Evolutionary conservation across 1,284 basidiomycete genomes (phyloP), one percentile per base, ranked within the genome.

Genomic region (Marasmius tenuissimus): DNA sequence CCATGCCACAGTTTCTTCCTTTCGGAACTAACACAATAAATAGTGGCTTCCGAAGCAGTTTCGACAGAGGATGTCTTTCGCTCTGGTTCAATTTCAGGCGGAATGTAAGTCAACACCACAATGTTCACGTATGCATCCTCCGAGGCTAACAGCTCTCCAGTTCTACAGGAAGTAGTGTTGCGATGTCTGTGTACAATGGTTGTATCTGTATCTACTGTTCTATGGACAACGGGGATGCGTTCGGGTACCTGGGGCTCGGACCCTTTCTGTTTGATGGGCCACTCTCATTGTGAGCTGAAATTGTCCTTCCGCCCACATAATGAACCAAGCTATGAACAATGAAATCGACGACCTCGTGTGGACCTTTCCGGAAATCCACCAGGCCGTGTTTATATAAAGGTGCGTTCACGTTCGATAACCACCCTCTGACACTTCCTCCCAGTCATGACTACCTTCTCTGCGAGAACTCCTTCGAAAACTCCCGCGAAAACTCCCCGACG

Each of bases 21-120:
- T 37, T 47, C 50, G 40, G 63, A 61, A 35, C 61, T 63, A 9
- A 63, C 34, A 52, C 45, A 27, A 60, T 63, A 56, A 55, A 14
- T 67, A 93, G 91, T 65, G 91, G 91, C 40, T 93, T 93, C 79
- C 83, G 91, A 51, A 92, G 91, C 70, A 93, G 91, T 69, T 93
- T 93, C 72, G 91, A 93, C 72, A 82, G 92, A 63, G 91, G 91
- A n/a, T 93, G 91, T 71, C 71, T 93, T 37, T 93, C 92, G 16
- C 76, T 93, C 20, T 93, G 91, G 91, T 93, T 93, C 75, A 93
- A 93, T 75, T 93, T 93, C 81, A 85, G 91, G 45, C 89, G 91
- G 62, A 93, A 93, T 73, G 92, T 93, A 72, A 80, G 91, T 80
- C 3, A 47, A 14, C 38, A n/a, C 58, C 11, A 22, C 45, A 20